These are phyloP conservation scores for Canna indica DNA, from an alignment of 176 grass and related monocot genomes.

Conservation along the genomic window DNA sequence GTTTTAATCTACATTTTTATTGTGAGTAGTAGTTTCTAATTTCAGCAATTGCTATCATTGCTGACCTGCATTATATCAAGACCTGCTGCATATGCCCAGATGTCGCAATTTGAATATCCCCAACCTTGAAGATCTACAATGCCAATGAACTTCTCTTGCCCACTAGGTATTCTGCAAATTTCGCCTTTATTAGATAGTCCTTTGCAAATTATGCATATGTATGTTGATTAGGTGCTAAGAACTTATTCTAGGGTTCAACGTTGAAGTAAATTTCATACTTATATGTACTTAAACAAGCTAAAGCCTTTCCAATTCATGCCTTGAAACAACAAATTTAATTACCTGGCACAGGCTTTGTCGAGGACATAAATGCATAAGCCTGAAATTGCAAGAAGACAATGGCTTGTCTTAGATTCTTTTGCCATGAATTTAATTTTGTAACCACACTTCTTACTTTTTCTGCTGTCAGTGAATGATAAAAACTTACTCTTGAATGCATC, in stretches of 20 bases:
- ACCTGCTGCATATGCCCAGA: conserved; percentile 42
- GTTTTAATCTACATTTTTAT: not conserved
- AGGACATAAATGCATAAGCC: conserved; percentile 48
- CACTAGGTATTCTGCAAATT: conserved; percentile 37
- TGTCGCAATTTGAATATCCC: conserved; percentile 57
- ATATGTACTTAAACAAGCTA: not conserved
- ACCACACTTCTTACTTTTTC: not conserved
- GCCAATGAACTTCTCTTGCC: conserved; percentile 62
- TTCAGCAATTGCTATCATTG: not conserved
- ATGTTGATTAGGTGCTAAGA: no score
- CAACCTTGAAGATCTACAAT: conserved; percentile 66
- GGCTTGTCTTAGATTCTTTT: not conserved
- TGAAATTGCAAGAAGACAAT: conserved; percentile 13
- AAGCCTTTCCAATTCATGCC: not conserved
- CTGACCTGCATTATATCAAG: conserved; percentile 66
- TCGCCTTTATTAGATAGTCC: not conserved
- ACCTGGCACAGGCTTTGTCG: conserved; percentile 62
- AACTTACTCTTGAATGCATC: conserved; percentile 46
- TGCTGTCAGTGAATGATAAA: not conserved
- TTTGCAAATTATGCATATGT: no score
- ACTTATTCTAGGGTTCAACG: no score
- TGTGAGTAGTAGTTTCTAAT: not conserved
- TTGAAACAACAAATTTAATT: not conserved
- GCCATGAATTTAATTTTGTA: not conserved
- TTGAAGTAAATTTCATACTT: no score